These are phyloP conservation scores for Medicago arabica DNA, from an alignment of 306 rosid species.

Conservation along the genomic window DNA sequence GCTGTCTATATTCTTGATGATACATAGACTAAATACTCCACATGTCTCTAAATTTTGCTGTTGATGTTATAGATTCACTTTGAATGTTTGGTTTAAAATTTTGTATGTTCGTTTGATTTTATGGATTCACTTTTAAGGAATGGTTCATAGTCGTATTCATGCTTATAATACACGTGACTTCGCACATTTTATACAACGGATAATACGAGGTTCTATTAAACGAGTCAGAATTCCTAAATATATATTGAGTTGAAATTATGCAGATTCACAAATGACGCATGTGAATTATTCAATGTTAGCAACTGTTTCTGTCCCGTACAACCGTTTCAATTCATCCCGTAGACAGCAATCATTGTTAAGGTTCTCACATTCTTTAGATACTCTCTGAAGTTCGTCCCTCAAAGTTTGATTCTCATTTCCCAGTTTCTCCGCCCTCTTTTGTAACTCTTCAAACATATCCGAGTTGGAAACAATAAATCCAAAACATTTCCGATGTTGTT, in stretches of 20 bases:
- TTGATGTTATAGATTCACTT: conserved; percentile 18
- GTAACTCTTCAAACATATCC: too few species aligned
- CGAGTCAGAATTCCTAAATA: background rate
- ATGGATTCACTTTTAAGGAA: conserved; percentile 4
- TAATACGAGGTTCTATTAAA: background rate
- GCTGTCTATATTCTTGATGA: conserved; percentile 31
- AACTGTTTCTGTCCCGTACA: too few species aligned
- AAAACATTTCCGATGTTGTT: too few species aligned
- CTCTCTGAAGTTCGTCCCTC: too few species aligned
- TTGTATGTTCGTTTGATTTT: background rate
- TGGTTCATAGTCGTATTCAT: background rate
- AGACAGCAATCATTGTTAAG: too few species aligned
- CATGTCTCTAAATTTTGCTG: background rate
- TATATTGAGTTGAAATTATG: background rate
- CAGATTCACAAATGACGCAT: background rate
- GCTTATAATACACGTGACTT: background rate
- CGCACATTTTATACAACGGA: background rate
- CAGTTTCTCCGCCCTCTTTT: too few species aligned
- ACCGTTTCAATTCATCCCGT: too few species aligned
- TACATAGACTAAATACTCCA: background rate
- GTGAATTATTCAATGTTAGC: too few species aligned
- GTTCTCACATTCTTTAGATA: too few species aligned
- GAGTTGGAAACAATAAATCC: too few species aligned
- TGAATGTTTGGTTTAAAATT: background rate
- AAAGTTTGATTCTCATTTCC: too few species aligned